Evolutionary conservation across 331 rosid species (phyloP).

Genomic region (Pyracantha coccinea): DNA sequence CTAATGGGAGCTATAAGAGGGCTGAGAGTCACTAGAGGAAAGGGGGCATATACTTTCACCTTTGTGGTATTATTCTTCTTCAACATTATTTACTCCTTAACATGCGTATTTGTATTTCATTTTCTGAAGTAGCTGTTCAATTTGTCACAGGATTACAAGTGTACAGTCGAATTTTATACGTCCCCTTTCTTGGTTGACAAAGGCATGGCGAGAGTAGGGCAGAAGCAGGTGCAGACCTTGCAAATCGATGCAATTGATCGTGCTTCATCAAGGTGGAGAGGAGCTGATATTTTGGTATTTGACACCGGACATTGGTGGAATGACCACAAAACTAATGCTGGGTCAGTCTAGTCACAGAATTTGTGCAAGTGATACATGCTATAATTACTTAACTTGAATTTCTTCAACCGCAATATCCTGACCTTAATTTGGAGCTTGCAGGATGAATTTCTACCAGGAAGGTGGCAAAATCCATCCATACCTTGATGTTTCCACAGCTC

Average conservation of each 20-base stretch:
- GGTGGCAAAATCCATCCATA: slow-evolving; percentile 62
- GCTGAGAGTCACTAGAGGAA: slow-evolving; percentile 65
- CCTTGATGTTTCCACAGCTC: slow-evolving; percentile 62
- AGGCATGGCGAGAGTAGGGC: slow-evolving; percentile 73
- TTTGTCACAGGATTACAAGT: slow-evolving; percentile 66
- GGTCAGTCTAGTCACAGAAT: slow-evolving; percentile 42
- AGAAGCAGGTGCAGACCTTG: slow-evolving; percentile 58
- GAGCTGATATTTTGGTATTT: slow-evolving; percentile 81
- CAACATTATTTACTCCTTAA: not conserved
- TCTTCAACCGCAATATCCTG: no score
- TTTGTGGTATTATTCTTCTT: slow-evolving; percentile 49
- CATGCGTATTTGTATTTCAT: not conserved
- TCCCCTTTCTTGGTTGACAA: slow-evolving; percentile 88
- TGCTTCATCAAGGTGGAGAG: slow-evolving; percentile 84
- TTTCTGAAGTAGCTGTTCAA: slow-evolving; percentile 1
- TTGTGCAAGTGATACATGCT: not conserved
- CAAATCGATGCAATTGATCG: slow-evolving; percentile 75
- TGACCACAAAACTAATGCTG: slow-evolving; percentile 83
- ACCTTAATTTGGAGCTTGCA: slow-evolving; percentile 16
- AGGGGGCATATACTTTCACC: slow-evolving; percentile 71
- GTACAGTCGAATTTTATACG: slow-evolving; percentile 77
- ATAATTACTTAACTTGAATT: not conserved
- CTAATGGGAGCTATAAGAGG: slow-evolving; percentile 57
- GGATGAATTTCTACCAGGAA: slow-evolving; percentile 86
- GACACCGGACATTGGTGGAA: slow-evolving; percentile 99